Evolutionary conservation across 257 asterid species (phyloP).

Genomic region (Prunella vulgaris): DNA sequence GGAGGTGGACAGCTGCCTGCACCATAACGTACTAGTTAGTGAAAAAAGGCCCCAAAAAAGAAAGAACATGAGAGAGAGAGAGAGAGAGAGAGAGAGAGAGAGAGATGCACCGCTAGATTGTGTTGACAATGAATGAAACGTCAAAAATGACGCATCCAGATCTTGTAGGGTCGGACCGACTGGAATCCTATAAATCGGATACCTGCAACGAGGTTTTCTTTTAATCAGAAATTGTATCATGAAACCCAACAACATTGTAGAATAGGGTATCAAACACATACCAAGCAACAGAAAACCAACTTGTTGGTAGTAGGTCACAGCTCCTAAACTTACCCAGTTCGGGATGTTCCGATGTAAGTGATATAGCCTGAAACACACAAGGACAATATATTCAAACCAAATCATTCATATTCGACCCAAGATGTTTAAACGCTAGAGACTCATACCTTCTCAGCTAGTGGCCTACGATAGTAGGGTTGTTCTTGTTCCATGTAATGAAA

Average conservation of each 20-base stretch:
- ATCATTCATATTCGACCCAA: constrained; percentile 6
- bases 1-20: constrained; percentile 39
- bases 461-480: constrained; percentile 58
- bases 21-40: constrained; percentile 10
- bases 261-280: constrained; percentile 21
- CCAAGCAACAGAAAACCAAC: constrained; percentile 97
- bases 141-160: constrained; percentile 47
- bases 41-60: not conserved
- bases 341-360: constrained; percentile 57
- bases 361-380: constrained; percentile 46
- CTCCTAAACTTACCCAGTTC: constrained; percentile 60
- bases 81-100: constrained; percentile 16
- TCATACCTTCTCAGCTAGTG: constrained; percentile 61
- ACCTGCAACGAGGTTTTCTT: constrained; percentile 46
- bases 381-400: constrained; percentile 19
- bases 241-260: constrained; percentile 8
- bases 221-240: constrained; percentile 12
- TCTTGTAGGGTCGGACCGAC: constrained; percentile 44
- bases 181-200: constrained; percentile 63
- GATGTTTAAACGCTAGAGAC: not conserved
- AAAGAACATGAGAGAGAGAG: not conserved
- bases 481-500: constrained; percentile 67
- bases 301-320: constrained; percentile 73
- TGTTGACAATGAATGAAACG: constrained; percentile 60
- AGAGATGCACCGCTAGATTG: constrained; percentile 44